Conservation (phyloP, 495 filamentous ascomycete species). For the Neurospora sp. region DNA sequence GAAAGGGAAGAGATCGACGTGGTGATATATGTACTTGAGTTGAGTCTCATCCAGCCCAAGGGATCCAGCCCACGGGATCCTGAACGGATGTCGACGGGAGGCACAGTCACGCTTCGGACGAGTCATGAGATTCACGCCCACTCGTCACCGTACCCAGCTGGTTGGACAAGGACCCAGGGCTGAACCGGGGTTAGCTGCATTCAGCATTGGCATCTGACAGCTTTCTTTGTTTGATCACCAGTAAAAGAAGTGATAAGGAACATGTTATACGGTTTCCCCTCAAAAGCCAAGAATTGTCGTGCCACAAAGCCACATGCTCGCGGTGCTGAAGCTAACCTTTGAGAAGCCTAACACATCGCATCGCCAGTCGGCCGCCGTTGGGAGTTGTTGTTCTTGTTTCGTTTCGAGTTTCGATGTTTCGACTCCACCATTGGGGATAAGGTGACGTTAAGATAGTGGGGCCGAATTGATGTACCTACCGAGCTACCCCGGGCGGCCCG, state of each 20-base stretch:
- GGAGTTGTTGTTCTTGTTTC: too few species aligned
- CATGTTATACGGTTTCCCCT: not conserved
- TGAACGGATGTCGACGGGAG: not conserved
- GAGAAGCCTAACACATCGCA: too few species aligned
- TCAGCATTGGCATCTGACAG: not conserved
- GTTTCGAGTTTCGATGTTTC: not conserved
- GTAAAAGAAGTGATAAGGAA: not conserved
- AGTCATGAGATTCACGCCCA: not conserved
- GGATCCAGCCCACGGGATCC: not conserved
- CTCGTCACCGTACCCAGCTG: not conserved
- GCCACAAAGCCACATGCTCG: too few species aligned
- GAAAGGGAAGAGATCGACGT: not conserved
- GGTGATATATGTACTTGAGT: not conserved
- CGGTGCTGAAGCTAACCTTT: too few species aligned
- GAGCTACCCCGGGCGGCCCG: not conserved
- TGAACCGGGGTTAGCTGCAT: not conserved
- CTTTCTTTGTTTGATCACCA: not conserved
- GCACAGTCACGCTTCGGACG: not conserved
- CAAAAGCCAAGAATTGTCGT: too few species aligned
- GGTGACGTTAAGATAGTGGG: not conserved
- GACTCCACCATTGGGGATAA: not conserved
- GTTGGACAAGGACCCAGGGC: not conserved
- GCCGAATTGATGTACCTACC: not conserved
- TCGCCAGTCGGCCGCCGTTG: too few species aligned
- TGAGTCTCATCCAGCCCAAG: not conserved